Percentiles rank a stretch among this genome's conserved stretches.
Evolutionary conservation across 1,284 basidiomycete genomes (phyloP).

Genomic region (Somion occarium): DNA sequence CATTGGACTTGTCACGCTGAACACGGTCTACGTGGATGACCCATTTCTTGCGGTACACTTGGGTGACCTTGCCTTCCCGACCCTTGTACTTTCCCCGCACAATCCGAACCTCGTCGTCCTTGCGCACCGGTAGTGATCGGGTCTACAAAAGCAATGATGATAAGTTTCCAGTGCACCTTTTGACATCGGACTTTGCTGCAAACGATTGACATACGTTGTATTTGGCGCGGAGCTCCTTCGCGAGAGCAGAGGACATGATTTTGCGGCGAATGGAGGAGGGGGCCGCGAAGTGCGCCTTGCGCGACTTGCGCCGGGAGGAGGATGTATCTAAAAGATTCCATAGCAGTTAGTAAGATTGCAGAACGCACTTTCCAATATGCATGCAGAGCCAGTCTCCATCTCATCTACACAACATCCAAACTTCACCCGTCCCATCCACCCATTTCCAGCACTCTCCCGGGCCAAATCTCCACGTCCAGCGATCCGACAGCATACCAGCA

Average conservation of each 20-base stretch:
- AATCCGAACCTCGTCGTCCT: constrained; percentile 98
- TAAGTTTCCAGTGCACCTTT: background rate
- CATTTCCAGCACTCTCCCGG: constrained; percentile 22
- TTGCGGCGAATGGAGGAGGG: constrained; percentile 93
- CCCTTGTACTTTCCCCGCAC: constrained; percentile 97
- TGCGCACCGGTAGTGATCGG: constrained; percentile 93
- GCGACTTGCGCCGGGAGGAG: constrained; percentile 91
- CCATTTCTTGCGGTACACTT: constrained; percentile 99
- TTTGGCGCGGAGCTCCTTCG: constrained; percentile 92
- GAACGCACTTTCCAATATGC: background rate
- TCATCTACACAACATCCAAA: constrained; percentile 30
- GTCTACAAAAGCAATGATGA: constrained; percentile 41
- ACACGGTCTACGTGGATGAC: constrained; percentile 99
- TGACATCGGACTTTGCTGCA: background rate
- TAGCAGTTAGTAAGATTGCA: constrained; percentile 10
- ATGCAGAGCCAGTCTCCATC: background rate
- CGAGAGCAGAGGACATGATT: constrained; percentile 95
- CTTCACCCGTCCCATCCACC: constrained; percentile 49
- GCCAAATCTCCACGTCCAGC: constrained; percentile 21
- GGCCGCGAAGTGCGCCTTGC: constrained; percentile 94
- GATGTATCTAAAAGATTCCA: constrained; percentile 57
- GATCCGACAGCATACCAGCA: constrained; percentile 19
- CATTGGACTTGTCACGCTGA: constrained; percentile 96
- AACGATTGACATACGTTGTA: constrained; percentile 69
- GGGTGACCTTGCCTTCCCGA: constrained; percentile 95